Percentiles rank a stretch among this genome's conserved stretches.
These are phyloP conservation scores for Naganishia antarctica DNA, from an alignment of 768 basidiomycete genomes.

Conservation along the genomic window DNA sequence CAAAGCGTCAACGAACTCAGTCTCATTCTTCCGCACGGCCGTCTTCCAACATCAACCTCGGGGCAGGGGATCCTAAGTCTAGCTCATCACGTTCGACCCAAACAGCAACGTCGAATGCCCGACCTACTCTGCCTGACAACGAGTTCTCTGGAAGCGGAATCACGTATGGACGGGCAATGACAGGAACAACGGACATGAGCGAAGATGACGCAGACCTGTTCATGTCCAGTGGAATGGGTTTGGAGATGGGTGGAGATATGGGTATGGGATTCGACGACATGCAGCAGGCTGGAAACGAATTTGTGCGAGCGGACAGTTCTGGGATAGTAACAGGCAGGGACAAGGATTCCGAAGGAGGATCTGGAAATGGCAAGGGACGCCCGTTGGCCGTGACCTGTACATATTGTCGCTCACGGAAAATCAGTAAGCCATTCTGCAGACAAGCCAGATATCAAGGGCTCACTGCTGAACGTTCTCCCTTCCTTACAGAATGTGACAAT, in stretches of 20 bases:
- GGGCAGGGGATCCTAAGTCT: background rate
- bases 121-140: background rate
- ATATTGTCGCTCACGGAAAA: constrained; percentile 24
- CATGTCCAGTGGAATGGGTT: constrained; percentile 7
- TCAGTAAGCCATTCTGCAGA: constrained; percentile 15
- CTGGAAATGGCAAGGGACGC: background rate
- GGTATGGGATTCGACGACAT: background rate
- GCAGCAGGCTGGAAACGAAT: background rate
- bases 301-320: background rate
- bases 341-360: constrained; percentile 7
- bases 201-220: constrained; percentile 5
- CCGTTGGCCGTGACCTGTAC: constrained; percentile 28
- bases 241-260: background rate
- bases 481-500: constrained; percentile 24
- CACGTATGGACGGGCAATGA: background rate
- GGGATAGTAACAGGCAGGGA: background rate
- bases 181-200: background rate
- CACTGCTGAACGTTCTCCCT: background rate
- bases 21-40: background rate
- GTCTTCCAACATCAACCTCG: background rate
- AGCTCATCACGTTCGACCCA: background rate
- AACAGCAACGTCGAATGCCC: background rate
- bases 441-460: too few relatives aligned
- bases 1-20: constrained; percentile 7
- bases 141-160: background rate